Evolutionary conservation across 2,329 filamentous ascomycete genomes (phyloP), one percentile per base, ranked within the genome.

Genomic region (Pseudocercospora macadamiae): DNA sequence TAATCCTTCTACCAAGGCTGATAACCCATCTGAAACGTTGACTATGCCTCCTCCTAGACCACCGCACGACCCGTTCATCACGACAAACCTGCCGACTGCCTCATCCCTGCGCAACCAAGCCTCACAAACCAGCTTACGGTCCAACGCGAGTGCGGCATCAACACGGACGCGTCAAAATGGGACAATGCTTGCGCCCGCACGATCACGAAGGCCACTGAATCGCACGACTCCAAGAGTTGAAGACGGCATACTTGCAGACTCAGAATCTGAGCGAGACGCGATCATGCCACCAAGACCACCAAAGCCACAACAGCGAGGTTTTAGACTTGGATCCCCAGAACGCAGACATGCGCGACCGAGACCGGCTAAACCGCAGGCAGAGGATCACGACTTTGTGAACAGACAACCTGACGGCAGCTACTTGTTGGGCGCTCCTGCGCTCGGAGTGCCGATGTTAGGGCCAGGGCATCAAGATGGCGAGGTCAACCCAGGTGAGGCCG

Each of bases 161-260:
- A 57, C 68, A 16, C 68, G 68, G n/a, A 54, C 65, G 18, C 64
- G 65, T 28, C 66, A 65, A 44, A 61, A 47, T 19, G 63, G 55
- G n/a, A 57, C 65, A 12, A 65, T 70, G 45, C 67, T 70, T 57
- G 68, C 69, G 8, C 66, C 68, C 7, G 18, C 64, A 7, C 63
- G 64, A 3, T 60, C 65, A 18, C 64, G 68, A 23, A 61, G 67
- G 34, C 64, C 67, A 6, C 63, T 64, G 2, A 61, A 60, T 51
- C 55, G 68, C 23, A 59, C 62, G 3, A 68, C 68, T 28, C 67
- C 66, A n/a, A 57, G 62, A 32, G 54, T 66, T 14, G 65, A 64
- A 16, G 67, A 67, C 28, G 68, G 66, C n/a, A 64, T 71, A 3
- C 64, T 70, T 14, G 66, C 64, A 19, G 69, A 70, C 45, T 63